A percentile compares a stretch with the other conserved stretches of the same genome.
phyloP scores from a whole-genome alignment of 108 stramenopile genomes.

The Schizochytrium sp. region DNA sequence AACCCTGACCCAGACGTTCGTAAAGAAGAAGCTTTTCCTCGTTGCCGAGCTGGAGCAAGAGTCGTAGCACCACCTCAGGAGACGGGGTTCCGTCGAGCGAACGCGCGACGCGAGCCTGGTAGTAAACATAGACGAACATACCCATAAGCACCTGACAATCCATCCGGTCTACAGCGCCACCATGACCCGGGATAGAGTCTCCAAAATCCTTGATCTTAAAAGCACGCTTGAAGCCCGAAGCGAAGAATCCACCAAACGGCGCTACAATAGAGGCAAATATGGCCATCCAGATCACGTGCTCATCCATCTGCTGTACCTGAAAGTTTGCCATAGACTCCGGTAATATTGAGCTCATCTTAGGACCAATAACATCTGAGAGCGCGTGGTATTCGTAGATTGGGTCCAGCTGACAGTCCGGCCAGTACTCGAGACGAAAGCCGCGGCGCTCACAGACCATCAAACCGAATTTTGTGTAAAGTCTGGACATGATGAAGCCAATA shows the following conservation, averaged over 20 bases:
- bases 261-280: constrained; percentile 87
- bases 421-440: constrained; percentile 75
- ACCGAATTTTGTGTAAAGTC: constrained; percentile 82
- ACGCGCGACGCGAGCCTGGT: constrained; percentile 88
- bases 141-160: constrained; percentile 98
- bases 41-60: constrained; percentile 57
- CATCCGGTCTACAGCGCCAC: constrained; percentile 96
- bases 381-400: constrained; percentile 67
- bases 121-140: constrained; percentile 94
- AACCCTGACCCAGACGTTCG: constrained; percentile 64
- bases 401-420: constrained; percentile 81
- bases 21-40: constrained; percentile 63
- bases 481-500: constrained; percentile 86
- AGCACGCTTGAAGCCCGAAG: constrained; percentile 91
- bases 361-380: constrained; percentile 24
- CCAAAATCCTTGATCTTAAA: constrained; percentile 94
- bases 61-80: constrained; percentile 38
- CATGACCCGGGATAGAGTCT: constrained; percentile 90
- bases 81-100: constrained; percentile 48
- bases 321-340: constrained; percentile 61
- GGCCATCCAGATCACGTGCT: constrained; percentile 88
- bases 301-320: constrained; percentile 84
- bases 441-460: constrained; percentile 92
- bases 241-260: constrained; percentile 95
- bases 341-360: background rate